A percentile compares a stretch with the other conserved stretches of the same genome.
Evolutionary conservation across 2,329 filamentous ascomycete genomes (phyloP).

Genomic region (Penicillium hesseltinei): DNA sequence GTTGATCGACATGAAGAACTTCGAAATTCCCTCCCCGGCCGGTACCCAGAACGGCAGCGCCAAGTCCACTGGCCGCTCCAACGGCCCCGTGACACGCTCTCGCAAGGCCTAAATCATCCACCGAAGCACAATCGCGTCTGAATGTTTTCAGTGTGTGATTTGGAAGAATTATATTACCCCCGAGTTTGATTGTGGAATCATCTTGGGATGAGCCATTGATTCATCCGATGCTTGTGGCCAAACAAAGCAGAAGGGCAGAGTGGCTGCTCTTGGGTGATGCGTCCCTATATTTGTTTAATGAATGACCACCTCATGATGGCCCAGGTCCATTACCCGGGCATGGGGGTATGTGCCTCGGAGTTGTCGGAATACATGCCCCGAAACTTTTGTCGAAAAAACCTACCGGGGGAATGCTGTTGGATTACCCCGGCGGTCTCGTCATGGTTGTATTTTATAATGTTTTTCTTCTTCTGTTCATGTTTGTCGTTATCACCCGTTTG

Average conservation of each 20-base stretch:
- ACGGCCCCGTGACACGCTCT: conserved; percentile 47
- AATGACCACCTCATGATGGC: conserved; percentile 29
- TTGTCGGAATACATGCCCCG: conserved; percentile 8
- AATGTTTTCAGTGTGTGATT: background rate
- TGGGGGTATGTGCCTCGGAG: conserved; percentile 20
- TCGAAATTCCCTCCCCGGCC: conserved; percentile 55
- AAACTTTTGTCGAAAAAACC: conserved; percentile 11
- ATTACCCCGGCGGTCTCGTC: conserved; percentile 3
- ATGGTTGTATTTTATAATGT: conserved; percentile 29
- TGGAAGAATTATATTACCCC: background rate
- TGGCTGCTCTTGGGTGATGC: conserved; percentile 21
- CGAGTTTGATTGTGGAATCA: background rate
- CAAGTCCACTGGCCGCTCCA: conserved; percentile 41
- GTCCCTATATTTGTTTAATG: conserved; percentile 27
- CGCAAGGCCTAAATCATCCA: conserved; percentile 44
- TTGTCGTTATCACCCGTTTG: conserved; percentile 28
- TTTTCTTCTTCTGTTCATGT: conserved; percentile 27
- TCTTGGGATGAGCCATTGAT: conserved; percentile 1
- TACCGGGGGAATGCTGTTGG: conserved; percentile 11
- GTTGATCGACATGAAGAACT: conserved; percentile 77
- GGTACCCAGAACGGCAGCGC: conserved; percentile 30
- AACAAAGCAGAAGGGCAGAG: conserved; percentile 9
- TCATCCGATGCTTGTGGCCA: background rate
- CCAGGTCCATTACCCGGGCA: conserved; percentile 20
- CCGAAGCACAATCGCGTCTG: background rate